These are phyloP conservation scores for Fusarium praegraminearum DNA, from an alignment of 2,329 filamentous ascomycete genomes.

Conservation along the genomic window DNA sequence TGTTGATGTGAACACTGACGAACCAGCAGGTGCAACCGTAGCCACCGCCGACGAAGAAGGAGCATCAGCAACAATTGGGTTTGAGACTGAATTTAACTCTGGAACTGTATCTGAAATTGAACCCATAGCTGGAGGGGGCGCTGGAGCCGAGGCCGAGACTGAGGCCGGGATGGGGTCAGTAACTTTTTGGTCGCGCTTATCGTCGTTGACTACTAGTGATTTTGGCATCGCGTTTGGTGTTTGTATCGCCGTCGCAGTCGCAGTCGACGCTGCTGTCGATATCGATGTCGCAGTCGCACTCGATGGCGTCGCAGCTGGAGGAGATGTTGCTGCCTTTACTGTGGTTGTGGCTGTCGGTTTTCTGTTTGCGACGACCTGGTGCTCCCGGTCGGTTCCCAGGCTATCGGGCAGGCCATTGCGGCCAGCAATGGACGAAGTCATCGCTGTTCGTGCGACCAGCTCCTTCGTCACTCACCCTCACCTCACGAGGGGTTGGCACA, in stretches of 20 bases:
- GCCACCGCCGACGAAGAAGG: constrained; percentile 1
- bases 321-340: constrained; percentile 11
- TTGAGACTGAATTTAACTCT: constrained; percentile 13
- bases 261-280: constrained; percentile 19
- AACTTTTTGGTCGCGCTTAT: constrained; percentile 30
- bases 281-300: constrained; percentile 29
- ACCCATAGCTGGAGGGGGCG: constrained; percentile 6
- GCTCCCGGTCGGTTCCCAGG: constrained; percentile 40
- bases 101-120: constrained; percentile 12
- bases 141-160: background rate
- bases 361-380: constrained; percentile 42
- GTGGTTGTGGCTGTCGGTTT: constrained; percentile 24
- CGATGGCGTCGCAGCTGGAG: constrained; percentile 19
- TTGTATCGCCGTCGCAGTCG: constrained; percentile 19
- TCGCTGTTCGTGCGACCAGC: constrained; percentile 67
- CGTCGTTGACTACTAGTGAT: constrained; percentile 27
- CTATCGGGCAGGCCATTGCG: constrained; percentile 47
- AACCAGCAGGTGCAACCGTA: constrained; percentile 6
- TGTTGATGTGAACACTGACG: constrained; percentile 27
- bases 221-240: constrained; percentile 27
- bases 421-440: constrained; percentile 69
- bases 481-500: constrained; percentile 36
- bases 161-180: constrained; percentile 18
- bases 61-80: constrained; percentile 11
- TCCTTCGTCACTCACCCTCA: constrained; percentile 63